These are phyloP conservation scores for Taxillus chinensis DNA, from an alignment of 164 flowering plant species.

Conservation along the genomic window DNA sequence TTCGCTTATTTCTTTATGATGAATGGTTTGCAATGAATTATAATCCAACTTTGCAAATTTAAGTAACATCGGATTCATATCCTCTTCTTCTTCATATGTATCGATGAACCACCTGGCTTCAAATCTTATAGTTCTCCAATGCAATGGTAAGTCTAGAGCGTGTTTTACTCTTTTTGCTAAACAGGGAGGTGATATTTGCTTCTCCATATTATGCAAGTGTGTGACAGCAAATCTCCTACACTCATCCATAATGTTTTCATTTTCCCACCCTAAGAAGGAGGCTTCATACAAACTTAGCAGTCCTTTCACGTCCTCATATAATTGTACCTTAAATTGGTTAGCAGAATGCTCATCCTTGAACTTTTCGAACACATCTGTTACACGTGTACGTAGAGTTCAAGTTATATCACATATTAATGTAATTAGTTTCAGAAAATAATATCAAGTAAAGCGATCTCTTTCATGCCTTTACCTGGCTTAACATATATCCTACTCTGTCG, in stretches of 20 bases:
- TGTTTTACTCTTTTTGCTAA: constrained; percentile 1
- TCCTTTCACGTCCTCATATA: constrained; percentile 7
- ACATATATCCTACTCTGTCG: background rate
- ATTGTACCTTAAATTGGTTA: background rate
- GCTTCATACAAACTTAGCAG: constrained; percentile 14
- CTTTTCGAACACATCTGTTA: background rate
- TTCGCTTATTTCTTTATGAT: constrained; percentile 8
- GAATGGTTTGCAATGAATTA: constrained; percentile 10
- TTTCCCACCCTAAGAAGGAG: constrained; percentile 7
- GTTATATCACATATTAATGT: too few species aligned
- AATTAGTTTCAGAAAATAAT: too few species aligned
- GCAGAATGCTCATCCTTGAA: background rate
- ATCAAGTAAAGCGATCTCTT: too few species aligned
- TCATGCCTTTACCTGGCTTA: too few species aligned
- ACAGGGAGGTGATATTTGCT: background rate
- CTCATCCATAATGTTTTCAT: constrained; percentile 5
- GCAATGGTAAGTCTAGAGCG: constrained; percentile 13
- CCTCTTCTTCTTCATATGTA: background rate
- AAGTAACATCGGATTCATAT: constrained; percentile 3
- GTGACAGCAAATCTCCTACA: constrained; percentile 3
- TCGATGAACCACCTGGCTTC: constrained; percentile 8
- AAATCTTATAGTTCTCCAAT: constrained; percentile 5
- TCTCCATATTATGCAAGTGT: constrained; percentile 1
- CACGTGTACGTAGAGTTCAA: background rate
- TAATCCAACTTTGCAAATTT: constrained; percentile 16